These are phyloP conservation scores for Aspergillus indologenus DNA, from an alignment of 495 filamentous ascomycete genomes.

Conservation along the genomic window DNA sequence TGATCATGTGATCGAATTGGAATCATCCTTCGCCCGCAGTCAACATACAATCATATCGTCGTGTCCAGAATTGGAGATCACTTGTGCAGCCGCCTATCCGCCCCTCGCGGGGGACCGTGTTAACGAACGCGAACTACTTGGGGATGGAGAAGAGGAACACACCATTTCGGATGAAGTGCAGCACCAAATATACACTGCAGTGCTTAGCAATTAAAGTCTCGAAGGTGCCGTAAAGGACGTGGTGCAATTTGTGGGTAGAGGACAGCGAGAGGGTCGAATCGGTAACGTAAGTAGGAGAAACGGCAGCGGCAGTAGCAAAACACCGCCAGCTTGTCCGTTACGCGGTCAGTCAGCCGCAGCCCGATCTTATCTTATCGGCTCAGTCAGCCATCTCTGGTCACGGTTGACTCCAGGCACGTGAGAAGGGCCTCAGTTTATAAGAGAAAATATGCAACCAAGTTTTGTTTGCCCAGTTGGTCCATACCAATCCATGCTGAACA, in stretches of 20 bases:
- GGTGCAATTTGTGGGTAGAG: constrained; percentile 3
- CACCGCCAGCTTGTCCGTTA: constrained; percentile 31
- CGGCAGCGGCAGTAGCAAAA: constrained; percentile 16
- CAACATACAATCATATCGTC: constrained; percentile 98
- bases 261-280: constrained; percentile 5
- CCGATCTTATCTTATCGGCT: constrained; percentile 40
- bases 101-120: constrained; percentile 13
- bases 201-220: neutral
- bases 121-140: constrained; percentile 16
- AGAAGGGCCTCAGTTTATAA: constrained; percentile 35
- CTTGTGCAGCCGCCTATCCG: constrained; percentile 63
- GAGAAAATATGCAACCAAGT: too few species aligned
- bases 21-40: neutral
- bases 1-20: neutral
- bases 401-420: constrained; percentile 11
- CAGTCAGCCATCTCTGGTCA: constrained; percentile 15
- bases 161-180: constrained; percentile 11
- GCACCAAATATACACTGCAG: too few species aligned
- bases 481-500: too few species aligned
- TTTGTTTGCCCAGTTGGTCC: too few species aligned
- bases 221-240: neutral
- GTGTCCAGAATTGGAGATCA: constrained; percentile 87
- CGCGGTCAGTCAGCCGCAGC: constrained; percentile 25
- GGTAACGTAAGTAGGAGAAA: constrained; percentile 9
- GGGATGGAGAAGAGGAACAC: constrained; percentile 3